Percentiles rank a stretch among this genome's conserved stretches.
phyloP scores from a whole-genome alignment of 176 grass and related monocot genomes.

The Oryza coarctata region DNA sequence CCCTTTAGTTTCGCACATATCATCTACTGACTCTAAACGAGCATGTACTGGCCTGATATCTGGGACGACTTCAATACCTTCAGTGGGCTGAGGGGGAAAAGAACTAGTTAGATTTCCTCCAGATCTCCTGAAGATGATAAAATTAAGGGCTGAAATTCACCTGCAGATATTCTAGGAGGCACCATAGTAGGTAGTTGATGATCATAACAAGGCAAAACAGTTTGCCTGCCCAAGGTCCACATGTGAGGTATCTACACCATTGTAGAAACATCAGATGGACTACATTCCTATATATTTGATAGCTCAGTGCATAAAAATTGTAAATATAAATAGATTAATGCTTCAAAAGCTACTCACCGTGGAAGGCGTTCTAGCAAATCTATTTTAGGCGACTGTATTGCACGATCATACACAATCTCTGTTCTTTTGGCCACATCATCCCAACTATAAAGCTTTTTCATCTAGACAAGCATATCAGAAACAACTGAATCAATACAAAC shows the following conservation, averaged over 20 bases:
- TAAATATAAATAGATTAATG: neutral
- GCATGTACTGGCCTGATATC: slow-evolving; percentile 48
- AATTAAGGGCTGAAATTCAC: slow-evolving; percentile 40
- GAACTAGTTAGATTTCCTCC: neutral
- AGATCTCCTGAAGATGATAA: slow-evolving; percentile 6
- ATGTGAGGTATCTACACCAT: slow-evolving; percentile 65
- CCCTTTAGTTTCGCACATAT: slow-evolving; percentile 16
- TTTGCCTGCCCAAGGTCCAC: slow-evolving; percentile 85
- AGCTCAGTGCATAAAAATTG: neutral
- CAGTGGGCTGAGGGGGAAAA: slow-evolving; percentile 52
- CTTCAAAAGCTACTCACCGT: slow-evolving; percentile 35
- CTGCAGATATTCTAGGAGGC: slow-evolving; percentile 69
- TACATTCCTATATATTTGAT: neutral
- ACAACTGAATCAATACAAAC: slow-evolving; percentile 5
- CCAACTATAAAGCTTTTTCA: slow-evolving; percentile 93
- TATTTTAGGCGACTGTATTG: slow-evolving; percentile 55
- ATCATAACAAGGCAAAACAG: slow-evolving; percentile 87
- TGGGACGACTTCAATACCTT: slow-evolving; percentile 83
- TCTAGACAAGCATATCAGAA: slow-evolving; percentile 51
- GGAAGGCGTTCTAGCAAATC: slow-evolving; percentile 73
- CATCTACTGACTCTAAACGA: slow-evolving; percentile 21
- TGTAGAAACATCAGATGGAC: slow-evolving; percentile 8
- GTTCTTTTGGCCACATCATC: slow-evolving; percentile 96
- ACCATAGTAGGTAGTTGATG: slow-evolving; percentile 75
- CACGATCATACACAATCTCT: slow-evolving; percentile 73